Evolutionary conservation across 1,284 basidiomycete genomes (phyloP), one percentile per base, ranked within the genome.

Genomic region (Fomitopsis palustris): DNA sequence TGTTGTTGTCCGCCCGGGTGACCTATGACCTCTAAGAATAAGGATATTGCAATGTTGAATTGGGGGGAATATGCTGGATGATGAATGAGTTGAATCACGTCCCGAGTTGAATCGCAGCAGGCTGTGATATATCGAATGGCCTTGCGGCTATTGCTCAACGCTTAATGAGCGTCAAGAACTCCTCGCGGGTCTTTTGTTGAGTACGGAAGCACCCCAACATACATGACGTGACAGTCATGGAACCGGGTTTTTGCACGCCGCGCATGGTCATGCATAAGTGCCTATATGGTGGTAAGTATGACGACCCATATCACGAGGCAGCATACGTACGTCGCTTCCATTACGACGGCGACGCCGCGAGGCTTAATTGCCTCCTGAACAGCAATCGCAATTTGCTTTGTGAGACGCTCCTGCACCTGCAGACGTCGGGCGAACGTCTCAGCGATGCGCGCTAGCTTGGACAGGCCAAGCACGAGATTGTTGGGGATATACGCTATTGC

Each of bases 251-350:
- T 76, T 99, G 97, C 1, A 99, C 97, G 42, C 97, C 97, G 60
- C 97, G 89, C 96, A 99, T 99, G 1, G 96, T 95, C 97, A 99
- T 99, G 73, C 97, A 99, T 77, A 99, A 84, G 77, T 99, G 97
- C 41, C 95, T 96, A 70, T 5, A 56, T 27, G 31, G 62, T 43
- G 62, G 64, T 61, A 61, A 58, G 52, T 60, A 55, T 47, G 65
- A 62, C 60, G 61, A 37, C 37, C 23, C 9, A 31, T 33, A 19
- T 33, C 25, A 35, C 21, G 25, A 39, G 39, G 39, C 42, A 54
- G 41, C 54, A 56, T 43, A 84, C 93, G 76, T 73, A 95, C 93
- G 92, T 93, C 65, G 95, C 95, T 75, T 98, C 95, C 91, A 98
- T 97, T 29, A 99, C 97, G 62, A 99, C 97, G 1, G 96, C 97